These are phyloP conservation scores for Pseudognaphalium luteoalbum DNA, from an alignment of 129 eudicot species.

Conservation along the genomic window DNA sequence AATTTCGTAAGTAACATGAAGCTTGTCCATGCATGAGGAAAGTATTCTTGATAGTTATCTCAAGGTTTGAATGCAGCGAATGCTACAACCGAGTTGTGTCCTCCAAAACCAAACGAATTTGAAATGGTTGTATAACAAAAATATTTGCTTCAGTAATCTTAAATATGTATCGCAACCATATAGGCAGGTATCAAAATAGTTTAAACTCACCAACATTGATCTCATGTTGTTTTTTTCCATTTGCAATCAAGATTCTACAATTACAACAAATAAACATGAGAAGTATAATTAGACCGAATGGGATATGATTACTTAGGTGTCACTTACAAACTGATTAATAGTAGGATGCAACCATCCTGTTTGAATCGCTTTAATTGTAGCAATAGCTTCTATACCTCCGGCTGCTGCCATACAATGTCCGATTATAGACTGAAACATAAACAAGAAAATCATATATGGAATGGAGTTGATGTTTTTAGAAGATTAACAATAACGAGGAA, in stretches of 20 bases:
- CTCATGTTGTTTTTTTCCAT: background rate
- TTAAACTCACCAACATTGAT: background rate
- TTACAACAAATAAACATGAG: background rate
- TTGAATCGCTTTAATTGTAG: background rate
- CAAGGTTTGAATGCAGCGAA: background rate
- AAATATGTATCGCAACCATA: too few species aligned
- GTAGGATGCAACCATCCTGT: background rate
- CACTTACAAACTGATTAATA: background rate
- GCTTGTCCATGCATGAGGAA: background rate
- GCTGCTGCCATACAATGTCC: background rate
- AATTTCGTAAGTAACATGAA: background rate
- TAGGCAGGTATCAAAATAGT: too few species aligned
- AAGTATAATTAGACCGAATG: background rate
- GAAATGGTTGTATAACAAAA: background rate
- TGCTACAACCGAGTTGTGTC: constrained; percentile 6
- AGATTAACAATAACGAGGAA: too few species aligned
- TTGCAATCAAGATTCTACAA: background rate
- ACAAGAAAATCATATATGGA: background rate
- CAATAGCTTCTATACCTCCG: background rate
- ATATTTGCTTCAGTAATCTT: background rate
- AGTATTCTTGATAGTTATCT: background rate
- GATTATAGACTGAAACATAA: background rate
- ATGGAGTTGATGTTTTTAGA: background rate
- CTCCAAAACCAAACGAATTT: constrained; percentile 9
- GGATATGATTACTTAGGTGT: background rate